phyloP scores from a whole-genome alignment of 768 basidiomycete genomes.

The Termitomyces sp. region DNA sequence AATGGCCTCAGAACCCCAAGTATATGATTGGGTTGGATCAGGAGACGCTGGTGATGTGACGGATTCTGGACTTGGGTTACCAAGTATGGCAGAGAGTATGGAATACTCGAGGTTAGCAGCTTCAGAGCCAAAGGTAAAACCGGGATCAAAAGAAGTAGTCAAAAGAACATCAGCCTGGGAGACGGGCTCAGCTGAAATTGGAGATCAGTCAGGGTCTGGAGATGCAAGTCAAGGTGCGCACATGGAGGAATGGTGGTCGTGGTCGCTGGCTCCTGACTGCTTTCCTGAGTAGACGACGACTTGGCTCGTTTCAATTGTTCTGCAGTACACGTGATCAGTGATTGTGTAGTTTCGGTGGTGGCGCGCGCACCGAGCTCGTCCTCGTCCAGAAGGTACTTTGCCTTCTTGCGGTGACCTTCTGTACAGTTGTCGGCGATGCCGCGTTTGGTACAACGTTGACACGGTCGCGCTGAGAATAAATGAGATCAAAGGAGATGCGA shows the following conservation, averaged over 20 bases:
- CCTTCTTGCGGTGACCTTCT: slow-evolving; percentile 96
- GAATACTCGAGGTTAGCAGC: slow-evolving; percentile 94
- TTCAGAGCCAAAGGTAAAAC: slow-evolving; percentile 76
- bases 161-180: slow-evolving; percentile 58
- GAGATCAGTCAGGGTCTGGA: slow-evolving; percentile 6
- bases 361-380: slow-evolving; percentile 76
- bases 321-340: slow-evolving; percentile 38
- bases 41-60: slow-evolving; percentile 40
- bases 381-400: slow-evolving; percentile 94
- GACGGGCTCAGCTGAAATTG: slow-evolving; percentile 44
- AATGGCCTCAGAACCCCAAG: slow-evolving; percentile 43
- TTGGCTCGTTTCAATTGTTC: slow-evolving; percentile 50
- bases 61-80: slow-evolving; percentile 62
- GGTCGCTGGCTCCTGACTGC: slow-evolving; percentile 30
- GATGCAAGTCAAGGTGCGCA: slow-evolving; percentile 20
- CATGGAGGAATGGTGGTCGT: slow-evolving; percentile 30
- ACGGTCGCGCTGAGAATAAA: slow-evolving; percentile 75
- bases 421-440: slow-evolving; percentile 86
- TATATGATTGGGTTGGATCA: slow-evolving; percentile 30
- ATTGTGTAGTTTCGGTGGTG: slow-evolving; percentile 23
- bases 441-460: slow-evolving; percentile 93
- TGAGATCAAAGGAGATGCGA: slow-evolving; percentile 17
- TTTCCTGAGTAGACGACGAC: slow-evolving; percentile 35
- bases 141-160: slow-evolving; percentile 57
- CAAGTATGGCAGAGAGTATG: slow-evolving; percentile 88